Conservation (phyloP, 305 asterid genomes). For the Lippia alba region DNA sequence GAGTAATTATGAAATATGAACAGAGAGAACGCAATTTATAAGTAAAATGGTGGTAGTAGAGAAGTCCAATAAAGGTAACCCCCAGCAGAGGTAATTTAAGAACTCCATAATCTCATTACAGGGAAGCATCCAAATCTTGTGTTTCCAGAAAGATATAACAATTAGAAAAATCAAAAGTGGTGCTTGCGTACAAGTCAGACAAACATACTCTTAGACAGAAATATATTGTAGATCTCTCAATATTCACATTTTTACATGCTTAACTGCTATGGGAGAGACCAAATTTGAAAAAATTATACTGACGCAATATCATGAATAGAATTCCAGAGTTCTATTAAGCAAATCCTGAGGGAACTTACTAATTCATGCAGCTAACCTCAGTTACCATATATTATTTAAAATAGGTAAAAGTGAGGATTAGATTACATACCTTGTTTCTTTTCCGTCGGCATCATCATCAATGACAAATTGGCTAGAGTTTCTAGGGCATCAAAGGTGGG, state of each 20-base stretch:
- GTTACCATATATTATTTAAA: constrained; percentile 25
- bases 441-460: constrained; percentile 74
- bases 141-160: constrained; percentile 3
- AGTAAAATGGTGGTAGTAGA: constrained; percentile 16
- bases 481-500: constrained; percentile 81
- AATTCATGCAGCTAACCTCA: constrained; percentile 27
- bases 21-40: constrained; percentile 22
- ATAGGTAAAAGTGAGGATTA: constrained; percentile 21
- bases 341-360: constrained; percentile 22
- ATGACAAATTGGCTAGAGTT: constrained; percentile 83
- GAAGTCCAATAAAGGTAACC: constrained; percentile 28
- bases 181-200: constrained; percentile 26
- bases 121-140: background rate
- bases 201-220: constrained; percentile 16
- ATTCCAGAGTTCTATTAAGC: constrained; percentile 19
- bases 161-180: constrained; percentile 13
- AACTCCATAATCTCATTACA: constrained; percentile 28
- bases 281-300: constrained; percentile 3
- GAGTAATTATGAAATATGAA: constrained; percentile 25
- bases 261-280: constrained; percentile 8
- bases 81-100: constrained; percentile 12
- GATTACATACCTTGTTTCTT: constrained; percentile 69
- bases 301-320: constrained; percentile 21
- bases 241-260: constrained; percentile 33
- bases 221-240: constrained; percentile 14